Base-by-base conservation (phyloP, 257 asterid genomes). In the Salvia splendens region DNA sequence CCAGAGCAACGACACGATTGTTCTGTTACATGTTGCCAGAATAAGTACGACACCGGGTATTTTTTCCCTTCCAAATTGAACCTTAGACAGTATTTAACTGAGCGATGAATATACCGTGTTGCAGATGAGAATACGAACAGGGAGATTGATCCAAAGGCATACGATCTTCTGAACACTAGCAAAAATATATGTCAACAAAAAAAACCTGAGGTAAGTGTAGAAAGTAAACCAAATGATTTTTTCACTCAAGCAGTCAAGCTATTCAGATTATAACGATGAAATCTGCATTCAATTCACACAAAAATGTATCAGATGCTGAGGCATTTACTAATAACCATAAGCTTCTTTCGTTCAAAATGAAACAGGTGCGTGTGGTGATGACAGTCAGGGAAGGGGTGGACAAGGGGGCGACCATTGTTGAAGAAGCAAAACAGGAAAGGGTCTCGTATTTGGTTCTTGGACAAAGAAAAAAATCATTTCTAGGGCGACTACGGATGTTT, bases 401-500 rank as follows among this genome's bases (percentile, higher is more conserved):
- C 14, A 89, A 83, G 74, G 97, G 92, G 12, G 77, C 77, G 12
- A 65, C 53, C 16, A 83, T 92, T 17, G 95, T 92, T 5, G 87
- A 84, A 73, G 96, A 81, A 73, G 88, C 97, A 7, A 84, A 79
- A 74, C 70, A 73, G 53, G 61, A 67, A 17, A 74, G 40, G 69
- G 89, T 46, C n/a, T 79, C 96, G 3, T 67, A 89, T 42, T 71
- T 92, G 56, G 96, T 92, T 32, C 73, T 92, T 57, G 98, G 97
- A 28, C 97, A 89, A 65, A 76, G 77, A 32, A 87, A 76, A 79
- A 71, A 72, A 11, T 80, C 95, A 0, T 45, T 87, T 14, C 9
- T 87, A 69, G 77, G 89, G 96, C 78, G 82, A 3, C 57, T 89
- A n/a, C 85, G 71, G 65, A 84, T 68, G 82, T 53, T 86, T 4